Evolutionary conservation across 805 yeast species (phyloP).

Genomic region (Schizosaccharomyces pombe): DNA sequence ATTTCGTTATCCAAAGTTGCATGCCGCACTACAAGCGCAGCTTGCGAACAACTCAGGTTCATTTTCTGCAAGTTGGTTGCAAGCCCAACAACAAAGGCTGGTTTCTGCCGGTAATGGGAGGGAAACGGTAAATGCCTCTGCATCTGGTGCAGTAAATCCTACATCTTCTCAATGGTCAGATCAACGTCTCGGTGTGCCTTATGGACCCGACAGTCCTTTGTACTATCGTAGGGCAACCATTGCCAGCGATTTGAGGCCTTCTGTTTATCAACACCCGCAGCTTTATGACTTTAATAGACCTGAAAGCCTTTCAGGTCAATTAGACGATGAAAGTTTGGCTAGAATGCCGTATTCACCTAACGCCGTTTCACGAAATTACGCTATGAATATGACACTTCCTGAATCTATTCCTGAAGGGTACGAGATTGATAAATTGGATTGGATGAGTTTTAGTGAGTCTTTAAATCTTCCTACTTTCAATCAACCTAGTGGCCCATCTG

Average conservation of each 20-base stretch:
- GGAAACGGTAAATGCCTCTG: not conserved
- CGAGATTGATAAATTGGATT: not conserved
- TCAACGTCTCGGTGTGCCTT: not conserved
- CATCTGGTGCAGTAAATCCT: not conserved
- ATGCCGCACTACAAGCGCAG: too few relatives aligned
- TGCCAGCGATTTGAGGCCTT: not conserved
- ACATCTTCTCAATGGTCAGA: not conserved
- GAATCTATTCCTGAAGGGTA: constrained; percentile 1
- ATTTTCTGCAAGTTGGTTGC: not conserved
- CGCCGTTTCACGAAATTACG: not conserved
- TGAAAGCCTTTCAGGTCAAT: not conserved
- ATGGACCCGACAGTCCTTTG: not conserved
- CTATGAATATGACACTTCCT: not conserved
- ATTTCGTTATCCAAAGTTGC: too few relatives aligned
- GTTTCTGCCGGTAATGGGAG: not conserved
- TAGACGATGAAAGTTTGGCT: not conserved
- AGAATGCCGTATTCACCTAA: too few relatives aligned
- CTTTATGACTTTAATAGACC: not conserved
- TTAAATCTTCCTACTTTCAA: not conserved
- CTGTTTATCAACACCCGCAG: not conserved
- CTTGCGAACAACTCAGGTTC: too few relatives aligned
- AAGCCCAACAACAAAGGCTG: not conserved
- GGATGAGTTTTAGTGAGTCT: not conserved
- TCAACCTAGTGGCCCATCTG: too few relatives aligned
- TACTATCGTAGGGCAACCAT: not conserved